phyloP scores from a whole-genome alignment of 2,329 filamentous ascomycete species.

The Phyllosticta paracitricarpa region DNA sequence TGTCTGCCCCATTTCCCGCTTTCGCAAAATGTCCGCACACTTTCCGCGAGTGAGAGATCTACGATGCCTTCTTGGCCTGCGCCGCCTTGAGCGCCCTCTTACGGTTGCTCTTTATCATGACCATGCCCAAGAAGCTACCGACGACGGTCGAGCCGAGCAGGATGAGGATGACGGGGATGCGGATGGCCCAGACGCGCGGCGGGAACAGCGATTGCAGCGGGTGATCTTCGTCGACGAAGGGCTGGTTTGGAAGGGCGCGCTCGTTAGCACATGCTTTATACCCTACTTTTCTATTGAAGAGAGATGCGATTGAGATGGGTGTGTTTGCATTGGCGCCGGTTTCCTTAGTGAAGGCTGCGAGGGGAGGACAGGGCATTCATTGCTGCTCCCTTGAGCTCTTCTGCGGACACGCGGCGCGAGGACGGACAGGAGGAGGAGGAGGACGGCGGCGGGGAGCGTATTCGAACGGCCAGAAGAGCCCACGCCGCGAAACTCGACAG shows the following conservation, averaged over 20 bases:
- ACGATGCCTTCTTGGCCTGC: conserved; percentile 71
- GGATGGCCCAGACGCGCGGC: conserved; percentile 95
- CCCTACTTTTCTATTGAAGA: conserved; percentile 9
- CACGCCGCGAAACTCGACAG: conserved; percentile 12
- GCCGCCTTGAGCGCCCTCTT: conserved; percentile 96
- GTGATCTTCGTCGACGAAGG: conserved; percentile 93
- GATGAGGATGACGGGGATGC: conserved; percentile 93
- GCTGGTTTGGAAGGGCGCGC: conserved; percentile 43
- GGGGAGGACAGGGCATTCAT: background rate
- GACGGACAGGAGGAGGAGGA: background rate
- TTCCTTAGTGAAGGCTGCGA: background rate
- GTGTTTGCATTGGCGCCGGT: background rate
- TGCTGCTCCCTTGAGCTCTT: background rate
- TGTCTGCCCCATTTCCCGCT: background rate
- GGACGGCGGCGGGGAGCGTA: background rate
- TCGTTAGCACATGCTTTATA: background rate
- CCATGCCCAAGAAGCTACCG: conserved; percentile 86
- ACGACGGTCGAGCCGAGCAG: conserved; percentile 87
- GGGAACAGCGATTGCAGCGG: conserved; percentile 91
- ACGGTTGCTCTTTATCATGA: conserved; percentile 98
- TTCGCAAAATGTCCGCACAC: no score
- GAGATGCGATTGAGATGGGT: background rate
- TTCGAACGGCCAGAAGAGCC: conserved; percentile 4
- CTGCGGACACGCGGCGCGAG: background rate
- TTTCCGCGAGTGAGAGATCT: background rate